Percentiles rank a stretch among this genome's conserved stretches.
phyloP scores from a whole-genome alignment of 345 rosid genomes.

The Atalantia buxifolia region DNA sequence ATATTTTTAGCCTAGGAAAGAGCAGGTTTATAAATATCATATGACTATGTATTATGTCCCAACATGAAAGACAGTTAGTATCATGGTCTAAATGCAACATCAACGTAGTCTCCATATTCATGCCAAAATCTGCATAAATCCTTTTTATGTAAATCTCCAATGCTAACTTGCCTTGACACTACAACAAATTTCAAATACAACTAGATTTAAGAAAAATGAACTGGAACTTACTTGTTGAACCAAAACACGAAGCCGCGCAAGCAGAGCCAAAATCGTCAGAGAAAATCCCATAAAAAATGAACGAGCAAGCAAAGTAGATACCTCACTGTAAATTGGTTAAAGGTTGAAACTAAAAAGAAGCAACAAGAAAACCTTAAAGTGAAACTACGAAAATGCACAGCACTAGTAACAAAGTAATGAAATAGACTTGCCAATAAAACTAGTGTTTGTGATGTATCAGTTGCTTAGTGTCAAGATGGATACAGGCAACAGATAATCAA shows the following conservation, averaged over 20 bases:
- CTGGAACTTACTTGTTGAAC: constrained; percentile 75
- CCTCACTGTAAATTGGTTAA: constrained; percentile 45
- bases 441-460: neutral
- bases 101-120: neutral
- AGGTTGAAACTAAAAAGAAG: constrained; percentile 13
- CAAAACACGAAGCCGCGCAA: constrained; percentile 83
- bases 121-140: neutral
- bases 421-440: neutral
- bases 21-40: neutral
- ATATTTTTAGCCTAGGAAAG: neutral
- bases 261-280: constrained; percentile 65
- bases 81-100: neutral
- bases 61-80: neutral
- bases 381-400: neutral
- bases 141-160: neutral
- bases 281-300: constrained; percentile 84
- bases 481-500: neutral
- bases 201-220: neutral
- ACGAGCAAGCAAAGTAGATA: constrained; percentile 75
- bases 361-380: no score
- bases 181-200: neutral
- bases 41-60: neutral
- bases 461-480: neutral
- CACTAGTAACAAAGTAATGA: neutral
- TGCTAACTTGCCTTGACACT: neutral